Base-by-base conservation (phyloP, 2,329 filamentous ascomycete species). In the Chrysoporthe austroafricana region DNA sequence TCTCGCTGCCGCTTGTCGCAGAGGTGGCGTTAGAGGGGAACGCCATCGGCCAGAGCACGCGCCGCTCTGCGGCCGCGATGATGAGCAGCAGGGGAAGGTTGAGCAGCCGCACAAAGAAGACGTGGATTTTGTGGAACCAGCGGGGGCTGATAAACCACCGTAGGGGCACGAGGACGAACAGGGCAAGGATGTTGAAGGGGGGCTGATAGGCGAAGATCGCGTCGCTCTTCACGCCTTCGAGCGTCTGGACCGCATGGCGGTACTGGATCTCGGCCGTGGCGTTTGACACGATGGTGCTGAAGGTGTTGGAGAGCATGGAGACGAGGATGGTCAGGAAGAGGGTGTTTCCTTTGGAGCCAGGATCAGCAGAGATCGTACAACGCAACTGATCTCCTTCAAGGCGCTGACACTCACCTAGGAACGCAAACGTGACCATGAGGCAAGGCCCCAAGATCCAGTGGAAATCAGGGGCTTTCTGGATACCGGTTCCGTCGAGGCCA, bases 41-140 rank as follows among this genome's bases (percentile, higher is more conserved):
- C 14, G 64, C 61, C 73, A 73, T 69, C 2, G 77, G 77, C 90
- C 91, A 93, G 18, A 94, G 84, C 11, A 88, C 81, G 6, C 86
- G 85, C 62, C 93, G 88, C 77, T 96, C 93, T 70, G 89, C 85
- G 26, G 89, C 79, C 21, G 89, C 88, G 69, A 96, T 91, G 69
- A 90, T 73, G 4, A 95, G 83, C 1, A 96, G 83, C 5, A 94
- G 81, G 0, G 93, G 93, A 2, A 91, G 83, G 77, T 96, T 96
- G 73, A 94, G 84, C 9, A 89, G 80, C 48, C 92, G 88, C 32
- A 96, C 90, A 11, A 87, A 86, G 67, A 89, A 87, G 67, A 96
- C 92, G 75, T 96, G 94, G 74, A 95, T 91, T 79, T 95, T 96
- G 82, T 96, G 93, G 76, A 96, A 96, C 92, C 92, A 95, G 57